phyloP scores from a whole-genome alignment of 192 early-diverging fungal species.

The Phycomyces nitens region DNA sequence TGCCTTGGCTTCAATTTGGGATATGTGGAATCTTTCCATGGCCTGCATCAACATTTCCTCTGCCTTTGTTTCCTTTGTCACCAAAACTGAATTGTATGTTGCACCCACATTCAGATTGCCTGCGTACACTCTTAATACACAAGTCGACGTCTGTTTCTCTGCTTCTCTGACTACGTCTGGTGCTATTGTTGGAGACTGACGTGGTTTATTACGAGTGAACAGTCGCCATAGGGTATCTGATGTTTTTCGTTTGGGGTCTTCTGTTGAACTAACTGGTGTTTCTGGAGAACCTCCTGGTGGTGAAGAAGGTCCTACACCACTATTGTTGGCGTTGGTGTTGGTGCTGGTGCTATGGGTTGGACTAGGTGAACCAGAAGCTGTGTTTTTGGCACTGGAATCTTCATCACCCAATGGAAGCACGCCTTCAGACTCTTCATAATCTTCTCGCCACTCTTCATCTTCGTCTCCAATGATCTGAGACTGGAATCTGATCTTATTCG shows the following conservation, averaged over 20 bases:
- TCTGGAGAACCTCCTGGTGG: neutral
- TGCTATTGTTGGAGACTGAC: conserved; percentile 5
- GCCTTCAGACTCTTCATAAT: neutral
- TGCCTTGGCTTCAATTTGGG: conserved; percentile 36
- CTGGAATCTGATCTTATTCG: neutral
- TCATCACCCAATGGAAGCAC: neutral
- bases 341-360: neutral
- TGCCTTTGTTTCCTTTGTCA: conserved; percentile 34
- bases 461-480: neutral
- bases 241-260: conserved; percentile 12
- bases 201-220: neutral
- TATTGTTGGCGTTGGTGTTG: too few relatives aligned
- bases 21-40: conserved; percentile 48
- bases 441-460: neutral
- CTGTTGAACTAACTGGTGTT: neutral
- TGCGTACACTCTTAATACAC: conserved; percentile 47
- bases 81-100: conserved; percentile 49
- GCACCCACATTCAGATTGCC: conserved; percentile 51
- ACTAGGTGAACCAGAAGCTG: too few relatives aligned
- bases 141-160: conserved; percentile 23
- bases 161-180: conserved; percentile 8
- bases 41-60: conserved; percentile 46
- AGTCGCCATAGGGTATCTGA: neutral
- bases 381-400: neutral
- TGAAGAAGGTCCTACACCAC: neutral